Conservation (phyloP, 2,329 filamentous ascomycete genomes). For the Setomelanomma holmii region DNA sequence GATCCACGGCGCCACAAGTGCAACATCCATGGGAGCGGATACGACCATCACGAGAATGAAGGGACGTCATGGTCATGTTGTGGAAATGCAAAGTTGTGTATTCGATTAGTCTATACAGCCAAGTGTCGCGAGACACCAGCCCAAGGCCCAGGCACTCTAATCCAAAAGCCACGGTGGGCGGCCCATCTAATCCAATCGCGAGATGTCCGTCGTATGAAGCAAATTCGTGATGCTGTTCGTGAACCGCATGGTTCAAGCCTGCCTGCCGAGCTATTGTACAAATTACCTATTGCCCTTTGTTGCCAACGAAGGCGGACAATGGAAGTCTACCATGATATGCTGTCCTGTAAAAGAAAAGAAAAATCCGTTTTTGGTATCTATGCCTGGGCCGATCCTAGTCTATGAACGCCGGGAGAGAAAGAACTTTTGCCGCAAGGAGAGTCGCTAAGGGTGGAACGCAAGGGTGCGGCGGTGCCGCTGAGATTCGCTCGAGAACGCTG, state of each 20-base stretch:
- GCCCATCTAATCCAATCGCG: slow-evolving; percentile 31
- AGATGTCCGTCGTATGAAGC: slow-evolving; percentile 41
- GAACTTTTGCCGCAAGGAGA: slow-evolving; percentile 45
- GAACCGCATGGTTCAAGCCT: slow-evolving; percentile 34
- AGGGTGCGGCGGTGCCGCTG: slow-evolving; percentile 15
- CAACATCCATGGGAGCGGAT: slow-evolving; percentile 19
- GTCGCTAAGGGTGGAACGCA: slow-evolving; percentile 43
- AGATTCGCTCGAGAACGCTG: slow-evolving; percentile 36
- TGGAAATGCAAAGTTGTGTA: slow-evolving; percentile 31
- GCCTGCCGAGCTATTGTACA: slow-evolving; percentile 45
- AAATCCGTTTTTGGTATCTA: slow-evolving; percentile 50
- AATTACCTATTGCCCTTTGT: slow-evolving; percentile 35
- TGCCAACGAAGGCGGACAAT: slow-evolving; percentile 44
- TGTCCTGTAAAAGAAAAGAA: slow-evolving; percentile 30
- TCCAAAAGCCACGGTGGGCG: slow-evolving; percentile 29
- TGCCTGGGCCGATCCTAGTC: slow-evolving; percentile 50
- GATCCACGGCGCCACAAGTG: slow-evolving; percentile 38
- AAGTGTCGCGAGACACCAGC: slow-evolving; percentile 43
- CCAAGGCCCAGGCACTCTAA: slow-evolving; percentile 44
- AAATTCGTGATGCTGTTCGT: slow-evolving; percentile 41
- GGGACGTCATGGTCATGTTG: slow-evolving; percentile 6
- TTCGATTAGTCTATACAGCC: slow-evolving; percentile 48
- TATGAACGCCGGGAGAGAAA: slow-evolving; percentile 47
- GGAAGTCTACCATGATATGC: slow-evolving; percentile 44
- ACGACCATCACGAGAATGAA: slow-evolving; percentile 16